These are phyloP conservation scores for Aspergillus sp. DNA, from an alignment of 2,329 filamentous ascomycete genomes.

Conservation along the genomic window DNA sequence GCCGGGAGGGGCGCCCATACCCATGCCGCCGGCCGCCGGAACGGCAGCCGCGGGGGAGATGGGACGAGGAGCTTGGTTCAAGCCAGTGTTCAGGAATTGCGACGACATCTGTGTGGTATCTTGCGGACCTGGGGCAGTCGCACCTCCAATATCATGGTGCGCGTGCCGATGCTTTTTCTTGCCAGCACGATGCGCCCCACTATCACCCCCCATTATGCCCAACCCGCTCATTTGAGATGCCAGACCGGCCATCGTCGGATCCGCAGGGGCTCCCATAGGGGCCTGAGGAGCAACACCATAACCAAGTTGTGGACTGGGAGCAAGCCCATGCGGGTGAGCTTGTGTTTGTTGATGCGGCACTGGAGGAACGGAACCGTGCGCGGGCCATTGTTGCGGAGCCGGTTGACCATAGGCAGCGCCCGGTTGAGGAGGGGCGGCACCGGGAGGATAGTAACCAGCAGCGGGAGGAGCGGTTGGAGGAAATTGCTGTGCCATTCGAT, in stretches of 20 bases:
- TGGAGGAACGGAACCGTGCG: conserved; percentile 24
- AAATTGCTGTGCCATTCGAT: conserved; percentile 47
- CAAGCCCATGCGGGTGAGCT: conserved; percentile 19
- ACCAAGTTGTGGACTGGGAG: conserved; percentile 22
- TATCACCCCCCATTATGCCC: conserved; percentile 56
- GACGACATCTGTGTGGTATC: conserved; percentile 60
- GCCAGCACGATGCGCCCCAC: conserved; percentile 40
- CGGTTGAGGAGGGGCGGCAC: conserved; percentile 38
- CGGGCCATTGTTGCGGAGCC: conserved; percentile 30
- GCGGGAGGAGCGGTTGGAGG: conserved; percentile 52
- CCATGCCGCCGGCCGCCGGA: conserved; percentile 9
- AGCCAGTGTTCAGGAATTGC: conserved; percentile 59
- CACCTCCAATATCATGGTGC: conserved; percentile 78
- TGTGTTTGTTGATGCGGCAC: conserved; percentile 21
- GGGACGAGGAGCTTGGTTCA: conserved; percentile 35
- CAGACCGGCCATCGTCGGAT: conserved; percentile 39
- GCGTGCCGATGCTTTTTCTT: conserved; percentile 96
- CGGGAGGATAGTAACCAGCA: conserved; percentile 29
- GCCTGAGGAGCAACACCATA: conserved; percentile 28
- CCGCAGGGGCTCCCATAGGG: conserved; percentile 21
- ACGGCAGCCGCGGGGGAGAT: conserved; percentile 27
- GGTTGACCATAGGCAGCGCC: conserved; percentile 34
- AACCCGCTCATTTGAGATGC: conserved; percentile 73
- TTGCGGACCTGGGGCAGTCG: conserved; percentile 52
- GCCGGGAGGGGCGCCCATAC: conserved; percentile 27